These are phyloP conservation scores for Penicillium egyptiacum DNA, from an alignment of 495 filamentous ascomycete species.

Conservation along the genomic window DNA sequence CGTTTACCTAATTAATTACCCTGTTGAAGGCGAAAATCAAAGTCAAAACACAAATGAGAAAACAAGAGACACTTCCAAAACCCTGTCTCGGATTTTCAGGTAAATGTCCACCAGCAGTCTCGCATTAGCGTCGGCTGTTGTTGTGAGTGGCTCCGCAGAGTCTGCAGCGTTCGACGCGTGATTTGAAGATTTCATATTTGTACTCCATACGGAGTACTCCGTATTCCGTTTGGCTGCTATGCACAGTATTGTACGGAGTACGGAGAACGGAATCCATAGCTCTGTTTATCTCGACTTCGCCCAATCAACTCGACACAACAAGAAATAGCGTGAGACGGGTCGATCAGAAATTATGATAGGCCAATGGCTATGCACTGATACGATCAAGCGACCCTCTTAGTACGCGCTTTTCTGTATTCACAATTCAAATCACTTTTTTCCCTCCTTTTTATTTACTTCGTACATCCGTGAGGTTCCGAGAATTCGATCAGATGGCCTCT, in stretches of 20 bases:
- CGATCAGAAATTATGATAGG: slow-evolving; percentile 3
- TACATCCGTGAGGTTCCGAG: slow-evolving; percentile 7
- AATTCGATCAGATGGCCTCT: not conserved
- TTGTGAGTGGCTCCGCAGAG: slow-evolving; percentile 10
- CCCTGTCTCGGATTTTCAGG: slow-evolving; percentile 23
- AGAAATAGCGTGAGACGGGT: not conserved
- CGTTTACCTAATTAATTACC: not conserved
- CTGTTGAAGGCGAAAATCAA: not conserved
- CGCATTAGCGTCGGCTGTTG: slow-evolving; percentile 16
- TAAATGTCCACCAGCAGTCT: slow-evolving; percentile 15
- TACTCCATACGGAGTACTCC: too few species aligned
- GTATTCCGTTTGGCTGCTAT: too few species aligned
- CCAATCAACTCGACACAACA: not conserved
- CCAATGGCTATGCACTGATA: slow-evolving; percentile 4
- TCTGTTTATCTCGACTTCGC: not conserved
- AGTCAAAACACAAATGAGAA: not conserved
- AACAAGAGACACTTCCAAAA: slow-evolving; percentile 18
- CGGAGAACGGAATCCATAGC: too few species aligned
- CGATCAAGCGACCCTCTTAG: not conserved
- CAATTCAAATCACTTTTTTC: not conserved
- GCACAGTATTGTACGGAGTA: too few species aligned
- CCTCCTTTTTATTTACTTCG: not conserved
- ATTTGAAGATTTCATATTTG: not conserved
- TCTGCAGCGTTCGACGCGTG: not conserved
- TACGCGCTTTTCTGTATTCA: not conserved